A percentile compares a stretch with the other conserved stretches of the same genome.
phyloP scores from a whole-genome alignment of 768 basidiomycete species.

The Royoungia palumana region DNA sequence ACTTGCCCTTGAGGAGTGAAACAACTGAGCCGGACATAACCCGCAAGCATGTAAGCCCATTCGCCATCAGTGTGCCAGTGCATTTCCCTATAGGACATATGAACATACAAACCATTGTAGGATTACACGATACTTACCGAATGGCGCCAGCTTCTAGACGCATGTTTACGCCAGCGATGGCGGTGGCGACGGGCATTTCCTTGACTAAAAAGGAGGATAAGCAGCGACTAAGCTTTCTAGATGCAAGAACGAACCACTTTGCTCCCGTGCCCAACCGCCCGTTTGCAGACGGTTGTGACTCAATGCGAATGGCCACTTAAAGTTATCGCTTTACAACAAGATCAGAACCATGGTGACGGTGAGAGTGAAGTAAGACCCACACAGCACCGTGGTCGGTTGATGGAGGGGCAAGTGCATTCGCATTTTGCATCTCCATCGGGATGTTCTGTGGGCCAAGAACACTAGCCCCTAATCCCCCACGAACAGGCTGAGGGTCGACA shows the following conservation, averaged over 20 bases:
- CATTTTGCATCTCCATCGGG: slow-evolving; percentile 52
- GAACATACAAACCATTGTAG: background rate
- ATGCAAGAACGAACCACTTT: slow-evolving; percentile 44
- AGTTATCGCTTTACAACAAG: slow-evolving; percentile 35
- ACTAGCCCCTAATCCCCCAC: slow-evolving; percentile 40
- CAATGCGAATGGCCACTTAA: slow-evolving; percentile 62
- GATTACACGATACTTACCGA: slow-evolving; percentile 24
- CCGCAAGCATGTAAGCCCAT: slow-evolving; percentile 55
- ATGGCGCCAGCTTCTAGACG: slow-evolving; percentile 40
- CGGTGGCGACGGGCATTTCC: slow-evolving; percentile 39
- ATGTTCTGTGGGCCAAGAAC: slow-evolving; percentile 59
- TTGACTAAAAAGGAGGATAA: slow-evolving; percentile 27
- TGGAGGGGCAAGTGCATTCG: slow-evolving; percentile 57
- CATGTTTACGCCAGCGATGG: slow-evolving; percentile 42
- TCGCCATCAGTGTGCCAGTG: slow-evolving; percentile 43
- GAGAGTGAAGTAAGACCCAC: slow-evolving; percentile 21
- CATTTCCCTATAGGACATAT: slow-evolving; percentile 33
- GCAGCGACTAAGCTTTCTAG: background rate
- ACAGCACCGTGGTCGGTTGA: slow-evolving; percentile 57
- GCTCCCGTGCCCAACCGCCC: slow-evolving; percentile 67
- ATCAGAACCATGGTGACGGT: background rate
- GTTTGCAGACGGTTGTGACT: slow-evolving; percentile 57
- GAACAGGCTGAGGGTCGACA: slow-evolving; percentile 40
- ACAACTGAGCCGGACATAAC: slow-evolving; percentile 47
- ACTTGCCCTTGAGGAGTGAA: slow-evolving; percentile 50